phyloP scores from a whole-genome alignment of 1,284 basidiomycete species.

The Neolentinus lepideus region DNA sequence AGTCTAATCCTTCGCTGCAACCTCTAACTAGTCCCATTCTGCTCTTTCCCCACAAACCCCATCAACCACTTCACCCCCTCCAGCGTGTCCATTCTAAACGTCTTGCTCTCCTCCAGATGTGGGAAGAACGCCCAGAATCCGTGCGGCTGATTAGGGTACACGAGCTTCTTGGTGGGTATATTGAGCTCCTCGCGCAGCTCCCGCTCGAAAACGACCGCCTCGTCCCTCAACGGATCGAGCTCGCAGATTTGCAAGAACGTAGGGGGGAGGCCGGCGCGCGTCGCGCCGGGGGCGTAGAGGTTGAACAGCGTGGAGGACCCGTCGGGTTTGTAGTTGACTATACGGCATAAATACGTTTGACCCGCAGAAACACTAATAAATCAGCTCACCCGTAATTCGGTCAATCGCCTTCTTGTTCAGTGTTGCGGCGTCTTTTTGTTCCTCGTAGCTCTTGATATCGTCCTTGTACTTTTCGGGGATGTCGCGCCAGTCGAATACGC shows the following conservation, averaged over 20 bases:
- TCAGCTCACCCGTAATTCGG: background rate
- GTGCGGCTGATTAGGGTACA: constrained; percentile 12
- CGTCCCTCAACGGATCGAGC: constrained; percentile 13
- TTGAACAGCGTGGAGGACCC: constrained; percentile 6
- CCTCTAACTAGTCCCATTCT: background rate
- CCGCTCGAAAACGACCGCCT: constrained; percentile 12
- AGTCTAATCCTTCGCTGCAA: too few species aligned
- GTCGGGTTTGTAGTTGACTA: constrained; percentile 6
- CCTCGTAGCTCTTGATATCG: background rate
- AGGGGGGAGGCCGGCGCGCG: constrained; percentile 10
- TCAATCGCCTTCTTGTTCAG: background rate
- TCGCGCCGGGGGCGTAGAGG: background rate
- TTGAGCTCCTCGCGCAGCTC: constrained; percentile 9
- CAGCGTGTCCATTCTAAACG: constrained; percentile 6
- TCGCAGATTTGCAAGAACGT: constrained; percentile 11
- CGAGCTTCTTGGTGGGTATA: constrained; percentile 8
- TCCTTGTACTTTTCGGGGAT: constrained; percentile 8
- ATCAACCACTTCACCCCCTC: constrained; percentile 11
- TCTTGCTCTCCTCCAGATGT: constrained; percentile 1
- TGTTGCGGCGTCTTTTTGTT: background rate
- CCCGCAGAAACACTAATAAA: too few species aligned
- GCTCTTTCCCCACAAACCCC: background rate
- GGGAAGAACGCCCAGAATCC: constrained; percentile 6
- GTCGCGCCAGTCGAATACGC: constrained; percentile 5
- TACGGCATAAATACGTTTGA: too few species aligned